Percentiles rank a stretch among this genome's conserved stretches.
Evolutionary conservation across 805 yeast genomes (phyloP).

Genomic region (Saccharomycodes ludwigii): DNA sequence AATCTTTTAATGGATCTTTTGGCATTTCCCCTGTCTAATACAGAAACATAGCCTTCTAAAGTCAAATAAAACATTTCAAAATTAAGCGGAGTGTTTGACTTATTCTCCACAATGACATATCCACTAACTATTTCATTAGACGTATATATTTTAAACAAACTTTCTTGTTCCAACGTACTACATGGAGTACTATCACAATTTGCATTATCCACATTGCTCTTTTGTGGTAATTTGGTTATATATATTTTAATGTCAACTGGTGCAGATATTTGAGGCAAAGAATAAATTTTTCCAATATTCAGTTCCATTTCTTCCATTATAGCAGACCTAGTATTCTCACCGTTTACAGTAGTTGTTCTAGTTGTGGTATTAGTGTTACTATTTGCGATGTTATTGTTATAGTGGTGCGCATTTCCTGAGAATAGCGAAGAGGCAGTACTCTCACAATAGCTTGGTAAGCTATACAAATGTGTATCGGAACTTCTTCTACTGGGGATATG

Average conservation of each 20-base stretch:
- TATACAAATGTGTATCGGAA: slow-evolving; percentile 10
- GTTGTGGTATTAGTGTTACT: no score
- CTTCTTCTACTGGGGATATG: no score
- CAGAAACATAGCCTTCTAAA: slow-evolving; percentile 29
- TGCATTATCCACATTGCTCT: no score
- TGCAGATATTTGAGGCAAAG: slow-evolving; percentile 11
- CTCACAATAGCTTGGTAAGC: no score
- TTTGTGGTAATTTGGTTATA: slow-evolving; percentile 10
- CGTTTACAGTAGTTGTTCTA: no score
- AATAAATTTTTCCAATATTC: slow-evolving; percentile 13
- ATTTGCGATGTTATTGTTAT: no score
- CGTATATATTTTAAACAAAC: slow-evolving; percentile 39
- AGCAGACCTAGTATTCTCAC: no score
- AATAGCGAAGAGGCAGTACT: no score
- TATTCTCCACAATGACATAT: slow-evolving; percentile 37
- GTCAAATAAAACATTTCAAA: slow-evolving; percentile 52
- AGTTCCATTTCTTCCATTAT: no score
- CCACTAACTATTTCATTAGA: slow-evolving; percentile 63
- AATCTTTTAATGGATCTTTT: slow-evolving; percentile 34
- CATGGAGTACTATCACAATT: no score
- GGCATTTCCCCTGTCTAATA: slow-evolving; percentile 21
- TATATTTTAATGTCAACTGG: no score
- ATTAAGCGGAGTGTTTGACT: slow-evolving; percentile 32
- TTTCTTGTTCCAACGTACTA: slow-evolving; percentile 17
- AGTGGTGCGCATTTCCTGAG: no score